phyloP scores from a whole-genome alignment of 176 grass and related monocot species.

The Oryza glaberrima region DNA sequence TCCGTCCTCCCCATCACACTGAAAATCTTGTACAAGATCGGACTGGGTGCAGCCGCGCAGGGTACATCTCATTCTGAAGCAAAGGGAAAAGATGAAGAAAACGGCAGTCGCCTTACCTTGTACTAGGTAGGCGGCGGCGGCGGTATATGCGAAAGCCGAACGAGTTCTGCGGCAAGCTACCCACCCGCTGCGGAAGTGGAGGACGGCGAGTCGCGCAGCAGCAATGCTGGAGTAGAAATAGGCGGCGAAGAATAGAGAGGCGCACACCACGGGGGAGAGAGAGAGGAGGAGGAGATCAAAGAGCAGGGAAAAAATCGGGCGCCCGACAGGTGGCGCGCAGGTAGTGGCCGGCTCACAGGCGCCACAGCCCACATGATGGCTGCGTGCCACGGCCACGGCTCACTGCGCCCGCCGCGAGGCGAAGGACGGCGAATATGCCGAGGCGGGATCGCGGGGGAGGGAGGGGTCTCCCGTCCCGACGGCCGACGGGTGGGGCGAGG shows the following conservation, averaged over 20 bases:
- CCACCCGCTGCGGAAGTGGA: too few relatives aligned
- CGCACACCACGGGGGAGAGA: conserved; percentile 1
- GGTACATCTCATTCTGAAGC: neutral
- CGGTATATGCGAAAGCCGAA: neutral
- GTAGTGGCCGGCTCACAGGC: neutral
- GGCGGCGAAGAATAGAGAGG: neutral
- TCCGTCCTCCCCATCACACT: neutral
- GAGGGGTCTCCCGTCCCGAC: too few relatives aligned
- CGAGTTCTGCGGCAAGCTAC: too few relatives aligned
- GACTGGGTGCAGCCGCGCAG: too few relatives aligned
- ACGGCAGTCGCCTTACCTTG: neutral
- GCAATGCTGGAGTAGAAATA: neutral
- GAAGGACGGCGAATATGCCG: too few relatives aligned
- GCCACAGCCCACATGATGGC: too few relatives aligned
- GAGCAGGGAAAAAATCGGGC: too few relatives aligned
- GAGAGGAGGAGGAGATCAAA: too few relatives aligned
- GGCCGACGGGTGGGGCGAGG: neutral
- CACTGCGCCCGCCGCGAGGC: too few relatives aligned
- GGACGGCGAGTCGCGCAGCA: neutral
- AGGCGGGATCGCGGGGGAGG: too few relatives aligned
- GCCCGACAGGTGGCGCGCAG: neutral
- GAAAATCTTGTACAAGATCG: neutral
- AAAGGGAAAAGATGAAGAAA: neutral
- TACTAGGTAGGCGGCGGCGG: neutral
- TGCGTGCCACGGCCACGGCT: too few relatives aligned